Evolutionary conservation across 208 protist genomes (phyloP), one percentile per base, ranked within the genome.

Genomic region (Vickermania ingenoplastis): DNA sequence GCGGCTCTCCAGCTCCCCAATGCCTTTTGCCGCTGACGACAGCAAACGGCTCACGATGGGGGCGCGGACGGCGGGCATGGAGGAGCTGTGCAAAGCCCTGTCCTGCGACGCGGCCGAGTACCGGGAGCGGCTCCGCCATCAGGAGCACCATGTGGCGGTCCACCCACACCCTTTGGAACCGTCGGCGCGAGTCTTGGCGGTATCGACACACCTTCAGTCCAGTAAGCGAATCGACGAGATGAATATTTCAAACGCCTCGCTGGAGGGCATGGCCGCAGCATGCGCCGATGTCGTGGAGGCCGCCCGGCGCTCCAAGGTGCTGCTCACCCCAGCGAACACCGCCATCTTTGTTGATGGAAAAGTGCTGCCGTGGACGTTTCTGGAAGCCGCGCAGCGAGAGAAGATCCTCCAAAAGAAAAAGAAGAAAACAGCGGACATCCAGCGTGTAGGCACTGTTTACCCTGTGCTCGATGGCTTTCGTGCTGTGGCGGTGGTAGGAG

Each of bases 191-290:
- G 41, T 77, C 24, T 65, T 78, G 7, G 73, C 57, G 1, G 14
- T 84, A 11, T 22, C 70, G 3, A 63, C 57, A 5, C 14, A 22
- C 11, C 62, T 85, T 0, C 62, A 81, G 7, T 55, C 64, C 2
- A 59, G 68, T 5, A 36, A 52, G 0, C 65, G 63, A 23, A 79
- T 85, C 28, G 68, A 81, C 52, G 36, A 48, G 11, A 59, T 71
- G 2, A 85, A 85, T 52, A 81, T 85, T 45, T 65, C 78, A 14
- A 81, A 85, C 28, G 79, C 79, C 3, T 75, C 79, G 17, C 59
- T 85, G 31, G 79, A 85, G 56, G 79, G 75, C 1, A 85, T 85
- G 79, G 29, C 71, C 5, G 29, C 51, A 21, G 74, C 69, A 21
- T 65, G 53, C 41, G 31, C 54, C 55, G 14, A 21, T 4, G 31